Percentiles rank a stretch among this genome's conserved stretches.
Evolutionary conservation across 345 rosid genomes (phyloP).

Genomic region (Brassica incana): DNA sequence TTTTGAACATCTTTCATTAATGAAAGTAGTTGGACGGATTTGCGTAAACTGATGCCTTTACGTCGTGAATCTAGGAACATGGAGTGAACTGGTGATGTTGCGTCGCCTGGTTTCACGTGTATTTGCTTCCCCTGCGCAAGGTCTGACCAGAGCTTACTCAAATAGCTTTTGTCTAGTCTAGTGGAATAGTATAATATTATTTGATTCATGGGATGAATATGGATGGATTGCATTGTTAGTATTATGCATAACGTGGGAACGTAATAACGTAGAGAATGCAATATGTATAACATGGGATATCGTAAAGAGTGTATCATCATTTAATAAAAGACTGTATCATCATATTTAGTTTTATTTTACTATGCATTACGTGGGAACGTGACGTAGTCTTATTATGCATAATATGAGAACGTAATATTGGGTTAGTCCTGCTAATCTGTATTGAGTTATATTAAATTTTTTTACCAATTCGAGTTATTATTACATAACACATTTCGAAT

Average conservation of each 20-base stretch:
- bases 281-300: neutral
- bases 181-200: neutral
- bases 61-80: neutral
- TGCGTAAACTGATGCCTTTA: neutral
- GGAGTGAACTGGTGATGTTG: neutral
- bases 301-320: neutral
- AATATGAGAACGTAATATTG: neutral
- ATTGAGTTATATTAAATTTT: no score
- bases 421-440: neutral
- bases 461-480: neutral
- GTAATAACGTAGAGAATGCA: neutral
- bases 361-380: no score
- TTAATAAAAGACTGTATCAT: no score
- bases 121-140: neutral
- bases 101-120: neutral
- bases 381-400: neutral
- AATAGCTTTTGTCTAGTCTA: neutral
- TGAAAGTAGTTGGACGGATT: neutral
- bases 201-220: neutral
- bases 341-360: no score
- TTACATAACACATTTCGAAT: neutral
- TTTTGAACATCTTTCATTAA: no score
- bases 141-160: neutral
- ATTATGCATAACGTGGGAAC: neutral
- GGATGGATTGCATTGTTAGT: no score